phyloP scores from a whole-genome alignment of 2,329 filamentous ascomycete species.

The Penicillium freii region DNA sequence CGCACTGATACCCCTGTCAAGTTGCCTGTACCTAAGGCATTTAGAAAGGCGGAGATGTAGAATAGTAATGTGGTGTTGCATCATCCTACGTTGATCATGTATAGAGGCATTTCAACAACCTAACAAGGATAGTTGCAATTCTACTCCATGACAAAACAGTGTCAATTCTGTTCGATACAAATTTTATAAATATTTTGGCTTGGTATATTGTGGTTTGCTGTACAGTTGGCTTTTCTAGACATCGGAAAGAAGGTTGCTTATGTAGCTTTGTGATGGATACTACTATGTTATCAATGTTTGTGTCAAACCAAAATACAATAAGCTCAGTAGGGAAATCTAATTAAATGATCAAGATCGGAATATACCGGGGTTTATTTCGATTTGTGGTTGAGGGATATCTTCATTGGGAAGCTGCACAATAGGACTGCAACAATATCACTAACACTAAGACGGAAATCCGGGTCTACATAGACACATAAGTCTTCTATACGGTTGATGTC shows the following conservation, averaged over 20 bases:
- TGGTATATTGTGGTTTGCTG: neutral
- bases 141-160: neutral
- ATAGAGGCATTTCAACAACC: neutral
- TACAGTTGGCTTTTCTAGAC: neutral
- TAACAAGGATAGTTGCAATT: neutral
- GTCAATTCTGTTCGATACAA: no score
- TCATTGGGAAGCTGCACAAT: neutral
- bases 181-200: neutral
- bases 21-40: conserved; percentile 21
- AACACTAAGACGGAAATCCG: neutral
- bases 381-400: neutral
- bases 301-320: no score
- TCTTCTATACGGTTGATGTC: no score
- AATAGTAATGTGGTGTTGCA: neutral
- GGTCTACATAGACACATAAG: neutral
- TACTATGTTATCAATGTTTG: no score
- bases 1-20: conserved; percentile 25
- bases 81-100: neutral
- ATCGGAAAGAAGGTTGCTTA: neutral
- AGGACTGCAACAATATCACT: neutral
- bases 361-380: no score
- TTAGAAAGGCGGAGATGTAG: conserved; percentile 9
- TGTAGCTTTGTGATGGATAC: neutral
- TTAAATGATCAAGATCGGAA: no score
- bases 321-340: no score